Evolutionary conservation across 2,329 filamentous ascomycete genomes (phyloP).

Genomic region (Conoideocrella luteorostrata): DNA sequence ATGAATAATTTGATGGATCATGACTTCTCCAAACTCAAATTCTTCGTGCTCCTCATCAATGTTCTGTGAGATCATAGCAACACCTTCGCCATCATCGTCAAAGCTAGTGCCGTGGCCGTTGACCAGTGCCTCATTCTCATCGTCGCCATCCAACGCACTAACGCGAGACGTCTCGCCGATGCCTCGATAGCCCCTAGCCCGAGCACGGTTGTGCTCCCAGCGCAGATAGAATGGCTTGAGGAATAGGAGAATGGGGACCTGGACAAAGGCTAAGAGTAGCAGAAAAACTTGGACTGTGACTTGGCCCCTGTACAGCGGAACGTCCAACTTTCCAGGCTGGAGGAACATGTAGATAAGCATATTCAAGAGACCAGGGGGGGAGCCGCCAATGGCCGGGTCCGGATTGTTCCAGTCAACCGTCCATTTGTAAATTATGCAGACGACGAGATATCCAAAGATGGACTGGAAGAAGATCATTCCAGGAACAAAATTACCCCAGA

Average conservation of each 20-base stretch:
- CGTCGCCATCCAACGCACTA: slow-evolving; percentile 84
- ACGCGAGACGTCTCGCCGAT: slow-evolving; percentile 85
- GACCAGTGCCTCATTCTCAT: slow-evolving; percentile 52
- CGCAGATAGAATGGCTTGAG: slow-evolving; percentile 94
- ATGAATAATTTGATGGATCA: slow-evolving; percentile 99
- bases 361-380: slow-evolving; percentile 85
- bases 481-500: slow-evolving; percentile 95
- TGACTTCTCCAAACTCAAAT: slow-evolving; percentile 93
- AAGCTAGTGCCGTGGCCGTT: slow-evolving; percentile 54
- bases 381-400: slow-evolving; percentile 34
- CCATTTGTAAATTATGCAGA: slow-evolving; percentile 98
- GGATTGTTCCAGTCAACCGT: slow-evolving; percentile 69
- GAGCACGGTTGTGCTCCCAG: slow-evolving; percentile 85
- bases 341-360: slow-evolving; percentile 99
- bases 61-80: slow-evolving; percentile 84
- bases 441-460: slow-evolving; percentile 93
- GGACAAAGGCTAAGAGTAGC: slow-evolving; percentile 72
- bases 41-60: slow-evolving; percentile 84
- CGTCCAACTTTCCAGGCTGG: slow-evolving; percentile 67
- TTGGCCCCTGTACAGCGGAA: slow-evolving; percentile 74
- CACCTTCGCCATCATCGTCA: slow-evolving; percentile 68
- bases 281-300: slow-evolving; percentile 67
- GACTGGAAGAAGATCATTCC: slow-evolving; percentile 99
- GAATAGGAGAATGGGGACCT: slow-evolving; percentile 87
- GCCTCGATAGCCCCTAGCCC: slow-evolving; percentile 83